phyloP scores from a whole-genome alignment of 306 rosid species.

The Malus fusca region DNA sequence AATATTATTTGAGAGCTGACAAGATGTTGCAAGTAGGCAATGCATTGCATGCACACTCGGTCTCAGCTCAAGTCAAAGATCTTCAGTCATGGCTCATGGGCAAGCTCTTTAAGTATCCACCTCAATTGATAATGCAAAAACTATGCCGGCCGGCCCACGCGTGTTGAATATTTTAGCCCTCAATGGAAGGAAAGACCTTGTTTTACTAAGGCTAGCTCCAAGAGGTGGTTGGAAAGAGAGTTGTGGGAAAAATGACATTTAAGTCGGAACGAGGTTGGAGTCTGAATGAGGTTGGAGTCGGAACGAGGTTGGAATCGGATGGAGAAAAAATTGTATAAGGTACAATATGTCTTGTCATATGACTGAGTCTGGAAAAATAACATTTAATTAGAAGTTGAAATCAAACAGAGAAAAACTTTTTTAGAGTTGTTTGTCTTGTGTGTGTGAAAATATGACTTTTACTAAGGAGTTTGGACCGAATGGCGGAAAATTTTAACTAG shows the following conservation, averaged over 20 bases:
- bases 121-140: neutral
- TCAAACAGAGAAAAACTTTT: neutral
- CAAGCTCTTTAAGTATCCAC: neutral
- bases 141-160: neutral
- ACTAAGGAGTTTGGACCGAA: neutral
- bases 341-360: neutral
- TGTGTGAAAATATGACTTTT: too few relatives aligned
- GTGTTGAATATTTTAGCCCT: neutral
- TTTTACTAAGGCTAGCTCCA: neutral
- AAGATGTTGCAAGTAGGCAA: neutral
- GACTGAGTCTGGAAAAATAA: neutral
- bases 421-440: neutral
- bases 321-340: too few relatives aligned
- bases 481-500: neutral
- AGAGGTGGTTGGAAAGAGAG: neutral
- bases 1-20: neutral
- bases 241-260: neutral
- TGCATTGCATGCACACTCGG: neutral
- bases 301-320: too few relatives aligned
- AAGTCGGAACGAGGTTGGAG: neutral
- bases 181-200: neutral
- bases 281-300: neutral
- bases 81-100: neutral
- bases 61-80: neutral
- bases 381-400: neutral